A percentile compares a stretch with the other conserved stretches of the same genome.
phyloP scores from a whole-genome alignment of 495 filamentous ascomycete genomes.

The Penicillium argentinense region DNA sequence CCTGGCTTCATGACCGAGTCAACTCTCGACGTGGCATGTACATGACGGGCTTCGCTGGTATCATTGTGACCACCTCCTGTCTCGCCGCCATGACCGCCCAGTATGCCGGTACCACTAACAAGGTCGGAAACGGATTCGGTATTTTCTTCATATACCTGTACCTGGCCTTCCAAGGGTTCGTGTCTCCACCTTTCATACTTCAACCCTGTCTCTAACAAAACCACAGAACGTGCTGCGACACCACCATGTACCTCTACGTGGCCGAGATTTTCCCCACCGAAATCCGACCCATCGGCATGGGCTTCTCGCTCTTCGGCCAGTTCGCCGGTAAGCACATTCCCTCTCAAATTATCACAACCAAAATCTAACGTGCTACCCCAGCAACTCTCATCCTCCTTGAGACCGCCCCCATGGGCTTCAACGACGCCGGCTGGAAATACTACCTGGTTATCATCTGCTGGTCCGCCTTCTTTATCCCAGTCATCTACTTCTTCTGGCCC shows the following conservation, averaged over 20 bases:
- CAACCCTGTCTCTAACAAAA: no score
- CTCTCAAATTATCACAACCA: not conserved
- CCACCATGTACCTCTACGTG: constrained; percentile 51
- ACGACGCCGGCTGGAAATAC: constrained; percentile 46
- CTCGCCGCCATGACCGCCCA: constrained; percentile 42
- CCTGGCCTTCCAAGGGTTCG: constrained; percentile 45
- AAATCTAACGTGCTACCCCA: constrained; percentile 10
- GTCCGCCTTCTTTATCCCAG: constrained; percentile 41
- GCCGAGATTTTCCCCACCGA: constrained; percentile 54
- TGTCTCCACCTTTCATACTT: no score
- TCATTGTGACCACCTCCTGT: constrained; percentile 37
- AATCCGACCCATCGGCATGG: constrained; percentile 48
- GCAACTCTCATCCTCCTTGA: constrained; percentile 38
- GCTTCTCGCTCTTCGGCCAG: constrained; percentile 43
- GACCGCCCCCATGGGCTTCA: constrained; percentile 47
- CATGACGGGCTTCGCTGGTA: constrained; percentile 42
- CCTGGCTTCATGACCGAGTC: constrained; percentile 46
- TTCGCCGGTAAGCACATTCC: constrained; percentile 28
- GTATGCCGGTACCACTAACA: constrained; percentile 44
- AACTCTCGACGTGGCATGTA: constrained; percentile 48
- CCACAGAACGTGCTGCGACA: constrained; percentile 45
- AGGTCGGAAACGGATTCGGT: constrained; percentile 44
- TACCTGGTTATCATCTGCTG: constrained; percentile 51
- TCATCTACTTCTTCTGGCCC: constrained; percentile 55
- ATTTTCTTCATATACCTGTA: constrained; percentile 51